Evolutionary conservation across 2,329 filamentous ascomycete genomes (phyloP).

Genomic region (Graphiopsis chlorocephala): DNA sequence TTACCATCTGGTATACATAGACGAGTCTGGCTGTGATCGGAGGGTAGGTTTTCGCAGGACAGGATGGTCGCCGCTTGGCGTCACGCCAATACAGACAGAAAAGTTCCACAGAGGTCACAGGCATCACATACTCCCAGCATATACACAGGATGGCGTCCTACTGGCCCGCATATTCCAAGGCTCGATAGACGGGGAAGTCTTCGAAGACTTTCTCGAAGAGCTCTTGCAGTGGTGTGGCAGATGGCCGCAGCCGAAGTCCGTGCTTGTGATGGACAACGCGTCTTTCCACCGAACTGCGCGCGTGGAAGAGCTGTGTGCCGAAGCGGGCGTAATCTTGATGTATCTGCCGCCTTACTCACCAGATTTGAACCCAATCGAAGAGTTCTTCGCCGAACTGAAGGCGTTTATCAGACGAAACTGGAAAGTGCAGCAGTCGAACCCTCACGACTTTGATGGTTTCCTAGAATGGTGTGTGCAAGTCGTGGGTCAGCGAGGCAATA

Average conservation of each 20-base stretch:
- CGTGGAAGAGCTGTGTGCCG: conserved; percentile 14
- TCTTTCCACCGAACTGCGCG: not conserved
- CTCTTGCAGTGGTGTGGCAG: conserved; percentile 3
- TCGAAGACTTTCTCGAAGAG: conserved; percentile 1
- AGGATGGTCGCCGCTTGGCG: conserved; percentile 6
- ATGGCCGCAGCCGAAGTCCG: conserved; percentile 9
- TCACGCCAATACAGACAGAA: conserved; percentile 6
- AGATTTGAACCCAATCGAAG: conserved; percentile 21
- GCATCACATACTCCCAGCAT: conserved; percentile 9
- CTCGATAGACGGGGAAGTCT: not conserved
- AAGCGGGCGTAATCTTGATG: conserved; percentile 11
- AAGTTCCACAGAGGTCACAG: conserved; percentile 8
- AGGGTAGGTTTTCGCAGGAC: conserved; percentile 5
- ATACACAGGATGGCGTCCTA: conserved; percentile 8
- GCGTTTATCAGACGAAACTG: conserved; percentile 19
- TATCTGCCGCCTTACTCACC: conserved; percentile 20
- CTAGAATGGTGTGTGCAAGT: conserved; percentile 9
- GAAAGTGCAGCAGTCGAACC: not conserved
- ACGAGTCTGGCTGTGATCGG: conserved; percentile 12
- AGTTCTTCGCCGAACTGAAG: conserved; percentile 27
- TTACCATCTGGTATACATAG: conserved; percentile 13
- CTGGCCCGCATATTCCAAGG: not conserved
- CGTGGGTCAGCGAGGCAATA: conserved; percentile 1
- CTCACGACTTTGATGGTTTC: conserved; percentile 12
- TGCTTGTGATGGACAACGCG: conserved; percentile 5